Percentiles rank a stretch among this genome's conserved stretches.
Evolutionary conservation across 176 grass and related monocot species (phyloP).

Genomic region (Aegilops tauschii): DNA sequence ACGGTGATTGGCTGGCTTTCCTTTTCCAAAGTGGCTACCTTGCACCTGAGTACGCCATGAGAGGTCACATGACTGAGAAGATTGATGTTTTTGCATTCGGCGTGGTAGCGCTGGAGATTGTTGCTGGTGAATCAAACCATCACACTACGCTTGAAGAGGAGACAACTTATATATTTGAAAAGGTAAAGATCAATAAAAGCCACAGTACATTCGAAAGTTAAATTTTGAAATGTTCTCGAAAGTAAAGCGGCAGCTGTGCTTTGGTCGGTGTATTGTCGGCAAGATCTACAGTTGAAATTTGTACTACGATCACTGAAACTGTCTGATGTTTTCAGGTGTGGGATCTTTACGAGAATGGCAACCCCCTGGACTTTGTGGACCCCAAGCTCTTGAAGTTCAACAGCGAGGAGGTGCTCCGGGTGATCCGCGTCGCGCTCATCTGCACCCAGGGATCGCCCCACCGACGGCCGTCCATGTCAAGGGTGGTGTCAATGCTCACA

Average conservation of each 20-base stretch:
- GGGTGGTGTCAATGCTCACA: conserved; percentile 52
- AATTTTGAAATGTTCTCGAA: too few species aligned
- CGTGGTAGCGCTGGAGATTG: conserved; percentile 38
- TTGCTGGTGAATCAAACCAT: conserved; percentile 40
- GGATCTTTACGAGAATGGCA: conserved; percentile 46
- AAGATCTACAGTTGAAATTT: not conserved
- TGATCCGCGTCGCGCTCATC: conserved; percentile 49
- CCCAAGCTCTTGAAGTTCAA: conserved; percentile 39
- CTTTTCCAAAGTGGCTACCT: conserved; percentile 59
- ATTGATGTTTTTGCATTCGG: conserved; percentile 58
- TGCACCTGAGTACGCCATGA: conserved; percentile 69
- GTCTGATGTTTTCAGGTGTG: conserved; percentile 41
- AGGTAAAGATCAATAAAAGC: not conserved
- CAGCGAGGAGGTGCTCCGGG: conserved; percentile 36
- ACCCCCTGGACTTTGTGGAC: conserved; percentile 49
- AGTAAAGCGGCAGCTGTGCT: not conserved
- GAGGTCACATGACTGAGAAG: conserved; percentile 68
- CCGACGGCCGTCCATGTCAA: conserved; percentile 62
- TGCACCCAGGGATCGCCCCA: conserved; percentile 63
- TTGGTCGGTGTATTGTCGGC: not conserved
- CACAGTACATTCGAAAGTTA: too few species aligned
- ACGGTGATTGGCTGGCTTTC: not conserved
- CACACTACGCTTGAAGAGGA: conserved; percentile 23
- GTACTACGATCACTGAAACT: not conserved
- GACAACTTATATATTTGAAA: conserved; percentile 37